Conservation (phyloP, 345 rosid genomes). For the Lepidium sativum region DNA sequence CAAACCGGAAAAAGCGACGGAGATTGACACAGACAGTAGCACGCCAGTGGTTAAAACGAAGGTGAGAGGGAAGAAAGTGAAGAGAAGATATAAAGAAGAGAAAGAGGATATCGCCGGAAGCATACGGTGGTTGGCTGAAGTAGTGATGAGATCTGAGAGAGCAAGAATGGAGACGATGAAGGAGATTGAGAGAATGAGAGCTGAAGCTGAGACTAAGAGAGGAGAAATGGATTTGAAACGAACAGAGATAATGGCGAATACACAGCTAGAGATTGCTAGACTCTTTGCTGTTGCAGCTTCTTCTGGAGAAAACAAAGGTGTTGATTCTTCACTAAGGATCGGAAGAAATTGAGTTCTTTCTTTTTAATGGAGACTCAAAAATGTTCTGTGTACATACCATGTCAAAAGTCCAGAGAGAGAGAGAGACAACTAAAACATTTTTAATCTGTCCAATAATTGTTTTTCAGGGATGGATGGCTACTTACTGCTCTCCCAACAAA, state of each 20-base stretch:
- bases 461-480: neutral
- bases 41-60: conserved; percentile 60
- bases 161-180: conserved; percentile 83
- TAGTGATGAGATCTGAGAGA: conserved; percentile 73
- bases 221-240: conserved; percentile 85
- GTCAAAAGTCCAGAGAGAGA: neutral
- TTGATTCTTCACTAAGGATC: conserved; percentile 76
- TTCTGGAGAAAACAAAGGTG: conserved; percentile 35
- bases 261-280: conserved; percentile 89
- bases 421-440: neutral
- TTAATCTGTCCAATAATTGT: neutral
- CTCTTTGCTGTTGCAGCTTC: conserved; percentile 46
- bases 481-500: neutral
- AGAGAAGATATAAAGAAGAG: conserved; percentile 37
- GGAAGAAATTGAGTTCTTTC: conserved; percentile 48
- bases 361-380: neutral
- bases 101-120: conserved; percentile 61
- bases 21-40: conserved; percentile 69
- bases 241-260: conserved; percentile 79
- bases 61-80: conserved; percentile 41
- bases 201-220: conserved; percentile 76
- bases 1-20: conserved; percentile 41
- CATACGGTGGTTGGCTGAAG: conserved; percentile 80
- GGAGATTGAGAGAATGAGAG: conserved; percentile 85
- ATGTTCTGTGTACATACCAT: neutral